phyloP scores from a whole-genome alignment of 441 rosid genomes.

The Sinapis alba region DNA sequence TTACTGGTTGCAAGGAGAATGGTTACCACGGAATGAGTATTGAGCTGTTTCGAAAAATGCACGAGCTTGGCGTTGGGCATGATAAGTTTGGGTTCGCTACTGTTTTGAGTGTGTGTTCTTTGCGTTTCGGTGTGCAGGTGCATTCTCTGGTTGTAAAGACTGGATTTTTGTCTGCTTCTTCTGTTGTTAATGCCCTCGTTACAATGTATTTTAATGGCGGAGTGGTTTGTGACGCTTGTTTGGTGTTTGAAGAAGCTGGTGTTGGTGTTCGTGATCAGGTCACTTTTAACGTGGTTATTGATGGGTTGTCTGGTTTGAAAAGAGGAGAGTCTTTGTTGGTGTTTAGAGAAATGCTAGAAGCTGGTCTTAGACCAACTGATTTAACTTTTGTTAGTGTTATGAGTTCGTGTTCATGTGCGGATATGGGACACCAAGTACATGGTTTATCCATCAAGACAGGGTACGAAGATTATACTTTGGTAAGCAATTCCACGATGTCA shows the following conservation, averaged over 20 bases:
- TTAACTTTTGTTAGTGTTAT: conserved; percentile 62
- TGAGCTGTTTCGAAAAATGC: conserved; percentile 62
- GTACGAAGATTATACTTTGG: conserved; percentile 47
- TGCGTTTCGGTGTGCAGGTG: conserved; percentile 63
- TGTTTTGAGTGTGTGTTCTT: conserved; percentile 59
- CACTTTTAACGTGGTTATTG: conserved; percentile 71
- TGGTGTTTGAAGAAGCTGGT: conserved; percentile 56
- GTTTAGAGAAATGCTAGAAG: conserved; percentile 54
- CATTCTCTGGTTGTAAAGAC: conserved; percentile 62
- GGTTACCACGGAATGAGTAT: conserved; percentile 52
- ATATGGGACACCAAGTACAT: conserved; percentile 45
- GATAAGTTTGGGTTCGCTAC: conserved; percentile 76
- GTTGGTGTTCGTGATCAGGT: conserved; percentile 50
- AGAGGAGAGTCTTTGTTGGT: conserved; percentile 48
- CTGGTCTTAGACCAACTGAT: conserved; percentile 58
- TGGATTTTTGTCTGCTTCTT: conserved; percentile 47
- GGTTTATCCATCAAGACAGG: conserved; percentile 53
- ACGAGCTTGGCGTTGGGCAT: conserved; percentile 49
- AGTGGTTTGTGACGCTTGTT: conserved; percentile 41
- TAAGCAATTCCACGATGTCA: conserved; percentile 50
- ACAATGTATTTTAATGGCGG: conserved; percentile 65
- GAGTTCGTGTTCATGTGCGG: conserved; percentile 46
- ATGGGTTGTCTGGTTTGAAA: conserved; percentile 53
- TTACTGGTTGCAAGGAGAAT: conserved; percentile 67
- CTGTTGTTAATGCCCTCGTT: conserved; percentile 68